Conservation (phyloP, 2,329 filamentous ascomycete species). For the Alternaria gansuensis region DNA sequence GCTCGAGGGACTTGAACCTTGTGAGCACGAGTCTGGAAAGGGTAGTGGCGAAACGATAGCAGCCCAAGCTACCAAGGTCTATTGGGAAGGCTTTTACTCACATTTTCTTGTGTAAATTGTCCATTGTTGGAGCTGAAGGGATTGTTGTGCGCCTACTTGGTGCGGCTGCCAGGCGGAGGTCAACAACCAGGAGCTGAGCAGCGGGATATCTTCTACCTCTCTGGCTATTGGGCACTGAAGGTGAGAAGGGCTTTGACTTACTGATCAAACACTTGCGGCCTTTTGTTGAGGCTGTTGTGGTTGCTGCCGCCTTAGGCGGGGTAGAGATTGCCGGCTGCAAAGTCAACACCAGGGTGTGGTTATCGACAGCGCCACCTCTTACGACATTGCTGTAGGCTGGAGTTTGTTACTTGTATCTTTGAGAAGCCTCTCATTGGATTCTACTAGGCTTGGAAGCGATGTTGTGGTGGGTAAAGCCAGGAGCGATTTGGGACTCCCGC, state of each 20-base stretch:
- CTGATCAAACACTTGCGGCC: background rate
- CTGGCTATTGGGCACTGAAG: background rate
- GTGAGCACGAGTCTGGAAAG: background rate
- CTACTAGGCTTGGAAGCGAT: background rate
- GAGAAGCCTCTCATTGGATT: background rate
- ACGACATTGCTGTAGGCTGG: background rate
- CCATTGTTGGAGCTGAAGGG: background rate
- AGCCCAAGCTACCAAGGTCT: background rate
- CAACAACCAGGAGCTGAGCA: background rate
- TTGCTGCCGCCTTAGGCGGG: background rate
- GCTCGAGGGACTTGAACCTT: background rate
- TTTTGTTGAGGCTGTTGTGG: background rate
- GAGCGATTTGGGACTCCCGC: background rate
- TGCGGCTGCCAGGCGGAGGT: background rate
- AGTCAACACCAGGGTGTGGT: slow-evolving; percentile 3
- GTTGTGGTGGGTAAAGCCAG: background rate
- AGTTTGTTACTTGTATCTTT: background rate
- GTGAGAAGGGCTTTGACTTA: background rate
- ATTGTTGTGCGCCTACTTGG: background rate
- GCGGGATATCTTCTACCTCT: background rate
- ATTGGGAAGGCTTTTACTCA: background rate
- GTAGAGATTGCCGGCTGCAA: background rate
- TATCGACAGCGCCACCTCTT: background rate
- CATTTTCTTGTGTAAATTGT: background rate
- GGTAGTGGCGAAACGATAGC: background rate